Evolutionary conservation across 768 basidiomycete genomes (phyloP).

Genomic region (Termitomyces bulborhizus): DNA sequence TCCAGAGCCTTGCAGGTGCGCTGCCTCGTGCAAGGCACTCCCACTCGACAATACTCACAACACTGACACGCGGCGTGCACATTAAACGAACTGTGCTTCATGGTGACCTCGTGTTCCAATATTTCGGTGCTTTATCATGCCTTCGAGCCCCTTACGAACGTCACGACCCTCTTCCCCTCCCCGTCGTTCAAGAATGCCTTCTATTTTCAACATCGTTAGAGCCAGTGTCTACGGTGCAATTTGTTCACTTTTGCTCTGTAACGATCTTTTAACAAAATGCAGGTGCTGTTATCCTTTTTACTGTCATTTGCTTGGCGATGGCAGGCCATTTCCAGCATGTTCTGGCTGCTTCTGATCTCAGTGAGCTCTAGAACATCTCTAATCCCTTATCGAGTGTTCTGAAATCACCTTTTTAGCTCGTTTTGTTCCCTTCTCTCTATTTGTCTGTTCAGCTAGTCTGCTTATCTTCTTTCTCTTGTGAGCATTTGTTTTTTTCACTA

Average conservation of each 20-base stretch:
- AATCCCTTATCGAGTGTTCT: background rate
- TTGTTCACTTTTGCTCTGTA: constrained; percentile 2
- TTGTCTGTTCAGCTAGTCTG: constrained; percentile 67
- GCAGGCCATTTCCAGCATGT: constrained; percentile 72
- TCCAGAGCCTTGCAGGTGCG: background rate
- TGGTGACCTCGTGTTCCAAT: constrained; percentile 43
- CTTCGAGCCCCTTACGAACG: constrained; percentile 23
- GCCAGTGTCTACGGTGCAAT: constrained; percentile 59
- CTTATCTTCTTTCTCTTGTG: constrained; percentile 64
- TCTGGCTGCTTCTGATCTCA: constrained; percentile 72
- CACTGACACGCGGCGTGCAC: constrained; percentile 7
- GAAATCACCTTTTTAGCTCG: constrained; percentile 46
- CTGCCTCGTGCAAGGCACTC: background rate
- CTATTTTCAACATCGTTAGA: constrained; percentile 66
- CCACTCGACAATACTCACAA: constrained; percentile 10
- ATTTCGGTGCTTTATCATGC: constrained; percentile 38
- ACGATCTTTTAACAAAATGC: constrained; percentile 3
- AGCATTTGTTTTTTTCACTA: background rate
- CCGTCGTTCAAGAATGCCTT: constrained; percentile 51
- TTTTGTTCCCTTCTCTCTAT: constrained; percentile 83
- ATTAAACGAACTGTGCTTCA: constrained; percentile 20
- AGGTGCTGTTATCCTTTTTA: constrained; percentile 70
- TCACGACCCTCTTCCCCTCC: constrained; percentile 14
- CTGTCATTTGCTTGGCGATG: constrained; percentile 73
- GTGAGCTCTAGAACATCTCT: constrained; percentile 32